Base-by-base conservation (phyloP, 2,329 filamentous ascomycete species). In the Phialemonium atrogriseum region DNA sequence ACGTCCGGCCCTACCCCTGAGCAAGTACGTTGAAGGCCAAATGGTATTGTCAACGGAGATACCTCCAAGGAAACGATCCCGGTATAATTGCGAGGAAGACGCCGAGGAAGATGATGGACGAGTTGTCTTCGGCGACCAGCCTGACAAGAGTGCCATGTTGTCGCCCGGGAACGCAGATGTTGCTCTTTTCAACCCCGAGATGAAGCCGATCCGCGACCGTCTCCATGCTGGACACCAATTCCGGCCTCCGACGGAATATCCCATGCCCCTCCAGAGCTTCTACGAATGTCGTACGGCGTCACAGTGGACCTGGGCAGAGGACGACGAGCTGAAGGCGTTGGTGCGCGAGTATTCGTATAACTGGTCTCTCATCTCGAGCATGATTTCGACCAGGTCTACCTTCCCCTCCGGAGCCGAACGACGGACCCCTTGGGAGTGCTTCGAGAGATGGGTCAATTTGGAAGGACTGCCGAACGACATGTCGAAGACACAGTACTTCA, bases 391-490 rank as follows among this genome's bases (percentile, higher is more conserved):
- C 11, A 77, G 76, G 32, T 93, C 86, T 0, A 54, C 78, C 10
- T 93, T 86, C 49, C 72, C 77, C n/a, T 89, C 88, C 13, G 86
- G 85, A 2, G 78, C 86, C 9, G 89, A 96, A 52, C 74, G 91
- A 39, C 76, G 91, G 28, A 96, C 89, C 3, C 87, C 89, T 0
- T 98, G 91, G 91, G 91, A 98, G 60, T 98, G 91, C 52, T 98
- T 98, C 47, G 91, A 98, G 58, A 76, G 91, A 25, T 98, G 89
- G 89, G 83, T 95, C 33, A 80, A 84, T 44, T 64, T 96, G 10
- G 91, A 96, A 59, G 87, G 88, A 1, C 66, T 95, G 22, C 89
- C 91, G 5, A 76, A 81, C 9, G 91, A 98, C 43, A 93, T 96
- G 81, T 80, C 83, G 12, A 94, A 94, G 60, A 94, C 86, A 1